A percentile compares a stretch with the other conserved stretches of the same genome.
Evolutionary conservation across 2,329 filamentous ascomycete genomes (phyloP).

Genomic region (Venturia asperata): DNA sequence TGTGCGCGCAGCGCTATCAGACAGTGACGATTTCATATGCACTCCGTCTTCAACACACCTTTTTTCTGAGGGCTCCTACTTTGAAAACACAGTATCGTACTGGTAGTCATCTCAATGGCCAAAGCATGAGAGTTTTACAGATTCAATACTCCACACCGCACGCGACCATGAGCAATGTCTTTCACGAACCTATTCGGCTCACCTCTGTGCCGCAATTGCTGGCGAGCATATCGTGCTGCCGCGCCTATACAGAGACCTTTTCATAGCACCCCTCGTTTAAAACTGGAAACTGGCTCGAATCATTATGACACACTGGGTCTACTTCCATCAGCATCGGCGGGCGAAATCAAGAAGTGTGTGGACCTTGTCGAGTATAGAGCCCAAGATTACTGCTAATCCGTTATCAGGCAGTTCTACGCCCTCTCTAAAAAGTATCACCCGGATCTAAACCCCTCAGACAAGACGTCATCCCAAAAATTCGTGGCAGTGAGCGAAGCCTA

Average conservation of each 20-base stretch:
- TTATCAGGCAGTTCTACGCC: conserved; percentile 63
- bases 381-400: background rate
- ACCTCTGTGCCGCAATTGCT: conserved; percentile 11
- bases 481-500: conserved; percentile 81
- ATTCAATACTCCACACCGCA: background rate
- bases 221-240: background rate
- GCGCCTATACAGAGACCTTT: background rate
- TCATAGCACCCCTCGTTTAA: conserved; percentile 24
- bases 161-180: conserved; percentile 12
- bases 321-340: conserved; percentile 57
- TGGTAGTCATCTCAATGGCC: background rate
- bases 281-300: conserved; percentile 38
- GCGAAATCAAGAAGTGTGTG: conserved; percentile 75
- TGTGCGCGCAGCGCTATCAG: background rate
- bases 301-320: conserved; percentile 81
- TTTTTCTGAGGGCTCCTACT: background rate
- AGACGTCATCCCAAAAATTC: conserved; percentile 60
- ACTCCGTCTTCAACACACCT: background rate
- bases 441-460: conserved; percentile 67
- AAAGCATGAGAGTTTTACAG: background rate
- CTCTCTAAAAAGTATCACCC: conserved; percentile 91
- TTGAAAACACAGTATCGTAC: background rate
- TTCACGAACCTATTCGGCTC: conserved; percentile 6
- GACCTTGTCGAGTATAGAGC: background rate
- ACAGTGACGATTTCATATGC: conserved; percentile 6